A percentile compares a stretch with the other conserved stretches of the same genome.
phyloP scores from a whole-genome alignment of 176 grass and related monocot genomes.

The Carex pumila region DNA sequence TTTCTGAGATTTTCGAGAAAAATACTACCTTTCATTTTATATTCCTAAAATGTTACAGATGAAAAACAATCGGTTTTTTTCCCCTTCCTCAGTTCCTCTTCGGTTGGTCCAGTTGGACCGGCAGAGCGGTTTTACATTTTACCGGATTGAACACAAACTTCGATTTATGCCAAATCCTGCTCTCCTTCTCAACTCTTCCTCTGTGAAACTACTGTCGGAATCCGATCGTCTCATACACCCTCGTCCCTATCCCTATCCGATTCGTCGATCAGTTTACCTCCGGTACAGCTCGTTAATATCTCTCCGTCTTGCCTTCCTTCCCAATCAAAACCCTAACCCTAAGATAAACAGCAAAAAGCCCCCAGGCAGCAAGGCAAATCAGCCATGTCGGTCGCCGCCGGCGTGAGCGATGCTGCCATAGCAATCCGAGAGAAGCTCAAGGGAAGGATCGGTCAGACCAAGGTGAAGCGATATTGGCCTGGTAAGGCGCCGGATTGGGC shows the following conservation, averaged over 20 bases:
- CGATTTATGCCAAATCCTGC: too few relatives aligned
- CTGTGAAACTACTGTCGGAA: neutral
- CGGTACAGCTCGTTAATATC: neutral
- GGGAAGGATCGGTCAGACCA: conserved; percentile 90
- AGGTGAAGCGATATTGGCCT: conserved; percentile 88
- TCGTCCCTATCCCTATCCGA: neutral
- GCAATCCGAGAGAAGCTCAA: conserved; percentile 76
- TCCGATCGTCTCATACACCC: neutral
- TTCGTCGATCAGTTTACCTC: neutral
- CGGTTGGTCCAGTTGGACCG: too few relatives aligned
- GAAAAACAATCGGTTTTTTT: too few relatives aligned
- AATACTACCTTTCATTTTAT: too few relatives aligned
- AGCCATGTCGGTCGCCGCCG: conserved; percentile 67
- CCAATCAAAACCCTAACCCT: neutral
- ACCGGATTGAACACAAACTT: too few relatives aligned
- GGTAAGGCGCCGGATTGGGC: conserved; percentile 83
- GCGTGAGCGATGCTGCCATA: conserved; percentile 71
- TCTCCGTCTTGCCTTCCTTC: neutral
- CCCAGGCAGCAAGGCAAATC: neutral
- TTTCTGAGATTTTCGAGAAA: too few relatives aligned
- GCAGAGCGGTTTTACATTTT: too few relatives aligned
- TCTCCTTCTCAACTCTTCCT: too few relatives aligned
- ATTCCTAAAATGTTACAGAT: too few relatives aligned
- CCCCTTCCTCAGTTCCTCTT: too few relatives aligned
- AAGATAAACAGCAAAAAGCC: neutral